phyloP scores from a whole-genome alignment of 2,329 filamentous ascomycete genomes.

The Aureobasidium sp. region DNA sequence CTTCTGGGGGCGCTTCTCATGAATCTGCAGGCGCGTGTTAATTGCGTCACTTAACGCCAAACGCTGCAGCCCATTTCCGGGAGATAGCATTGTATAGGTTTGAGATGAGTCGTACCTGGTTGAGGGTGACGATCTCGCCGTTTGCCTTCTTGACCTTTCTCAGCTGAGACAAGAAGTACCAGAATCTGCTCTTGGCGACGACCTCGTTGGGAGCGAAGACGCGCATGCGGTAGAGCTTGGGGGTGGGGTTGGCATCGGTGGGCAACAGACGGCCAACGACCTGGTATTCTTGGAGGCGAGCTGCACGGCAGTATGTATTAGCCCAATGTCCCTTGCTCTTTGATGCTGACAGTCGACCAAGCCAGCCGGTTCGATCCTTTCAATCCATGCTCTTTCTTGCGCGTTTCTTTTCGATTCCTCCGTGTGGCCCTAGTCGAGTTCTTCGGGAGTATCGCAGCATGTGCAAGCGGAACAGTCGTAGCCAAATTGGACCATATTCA shows the following conservation, averaged over 20 bases:
- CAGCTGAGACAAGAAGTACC: conserved; percentile 99
- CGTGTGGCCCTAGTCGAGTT: background rate
- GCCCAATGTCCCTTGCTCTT: conserved; percentile 16
- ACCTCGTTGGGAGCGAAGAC: conserved; percentile 98
- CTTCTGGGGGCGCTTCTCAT: conserved; percentile 98
- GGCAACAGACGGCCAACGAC: conserved; percentile 99
- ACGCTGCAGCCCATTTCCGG: conserved; percentile 15
- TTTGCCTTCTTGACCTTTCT: conserved; percentile 99
- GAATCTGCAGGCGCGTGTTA: conserved; percentile 53
- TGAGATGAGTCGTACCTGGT: conserved; percentile 59
- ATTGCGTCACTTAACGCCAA: conserved; percentile 12
- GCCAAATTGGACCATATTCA: conserved; percentile 1
- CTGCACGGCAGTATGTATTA: conserved; percentile 44
- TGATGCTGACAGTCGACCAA: conserved; percentile 6
- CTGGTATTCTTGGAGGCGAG: conserved; percentile 99
- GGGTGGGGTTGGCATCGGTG: conserved; percentile 91
- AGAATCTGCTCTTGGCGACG: conserved; percentile 99
- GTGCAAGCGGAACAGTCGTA: conserved; percentile 3
- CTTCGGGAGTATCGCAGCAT: background rate
- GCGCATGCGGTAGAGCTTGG: conserved; percentile 99
- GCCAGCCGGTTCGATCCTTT: background rate
- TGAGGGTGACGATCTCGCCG: conserved; percentile 96
- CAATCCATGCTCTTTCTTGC: background rate
- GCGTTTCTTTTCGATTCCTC: background rate
- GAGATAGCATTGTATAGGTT: conserved; percentile 14